phyloP scores from a whole-genome alignment of 768 basidiomycete genomes.

The Heimioporus sp. region DNA sequence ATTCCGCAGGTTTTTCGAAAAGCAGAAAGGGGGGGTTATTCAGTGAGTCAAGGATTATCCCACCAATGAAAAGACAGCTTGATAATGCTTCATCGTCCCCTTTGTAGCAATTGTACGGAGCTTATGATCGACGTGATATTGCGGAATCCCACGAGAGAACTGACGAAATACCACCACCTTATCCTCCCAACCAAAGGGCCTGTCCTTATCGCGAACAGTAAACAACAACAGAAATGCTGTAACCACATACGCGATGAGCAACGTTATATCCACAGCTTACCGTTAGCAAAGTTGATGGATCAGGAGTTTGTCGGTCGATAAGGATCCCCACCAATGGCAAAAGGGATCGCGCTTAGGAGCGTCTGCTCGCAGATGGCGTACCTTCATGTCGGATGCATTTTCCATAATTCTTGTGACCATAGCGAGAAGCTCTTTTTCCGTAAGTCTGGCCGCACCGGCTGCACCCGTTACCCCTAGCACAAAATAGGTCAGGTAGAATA shows the following conservation, averaged over 20 bases:
- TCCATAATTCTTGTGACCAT: slow-evolving; percentile 7
- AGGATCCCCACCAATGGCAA: slow-evolving; percentile 24
- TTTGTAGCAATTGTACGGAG: slow-evolving; percentile 2
- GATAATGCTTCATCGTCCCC: slow-evolving; percentile 2
- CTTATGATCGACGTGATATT: slow-evolving; percentile 12
- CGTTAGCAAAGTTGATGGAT: not conserved
- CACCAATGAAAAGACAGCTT: slow-evolving; percentile 6
- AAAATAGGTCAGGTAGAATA: not conserved
- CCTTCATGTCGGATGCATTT: slow-evolving; percentile 15
- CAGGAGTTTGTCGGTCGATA: slow-evolving; percentile 3
- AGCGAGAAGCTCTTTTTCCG: not conserved
- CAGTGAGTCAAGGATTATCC: not conserved
- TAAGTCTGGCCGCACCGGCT: slow-evolving; percentile 20
- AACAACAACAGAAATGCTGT: not conserved
- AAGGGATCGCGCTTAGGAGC: slow-evolving; percentile 10
- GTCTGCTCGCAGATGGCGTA: not conserved
- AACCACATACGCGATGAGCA: slow-evolving; percentile 2
- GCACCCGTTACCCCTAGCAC: not conserved
- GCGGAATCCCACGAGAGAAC: slow-evolving; percentile 12
- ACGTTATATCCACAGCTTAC: not conserved
- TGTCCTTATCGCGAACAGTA: slow-evolving; percentile 21
- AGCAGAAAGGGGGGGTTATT: slow-evolving; percentile 2
- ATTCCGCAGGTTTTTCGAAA: slow-evolving; percentile 5
- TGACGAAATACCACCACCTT: slow-evolving; percentile 5
- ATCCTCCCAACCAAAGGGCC: slow-evolving; percentile 19